Percentiles rank a stretch among this genome's conserved stretches.
These are phyloP conservation scores for Colletotrichum filicis DNA, from an alignment of 2,329 filamentous ascomycete genomes.

Conservation along the genomic window DNA sequence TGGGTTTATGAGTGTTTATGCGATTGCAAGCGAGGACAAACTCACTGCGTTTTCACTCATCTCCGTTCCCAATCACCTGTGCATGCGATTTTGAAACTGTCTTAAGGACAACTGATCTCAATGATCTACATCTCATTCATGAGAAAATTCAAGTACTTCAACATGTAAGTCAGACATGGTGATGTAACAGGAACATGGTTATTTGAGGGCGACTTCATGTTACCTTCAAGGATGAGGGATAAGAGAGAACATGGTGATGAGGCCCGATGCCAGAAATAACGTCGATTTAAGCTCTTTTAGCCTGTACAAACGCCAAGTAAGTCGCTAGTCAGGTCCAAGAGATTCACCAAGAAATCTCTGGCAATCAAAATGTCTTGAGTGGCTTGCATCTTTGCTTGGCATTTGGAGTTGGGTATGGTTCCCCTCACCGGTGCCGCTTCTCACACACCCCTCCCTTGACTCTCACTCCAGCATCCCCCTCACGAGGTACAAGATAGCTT, in stretches of 20 bases:
- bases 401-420: not conserved
- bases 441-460: not conserved
- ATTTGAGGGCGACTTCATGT: too few species aligned
- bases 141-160: too few species aligned
- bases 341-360: not conserved
- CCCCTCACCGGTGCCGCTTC: not conserved
- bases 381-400: not conserved
- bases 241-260: not conserved
- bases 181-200: too few species aligned
- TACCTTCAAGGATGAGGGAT: not conserved
- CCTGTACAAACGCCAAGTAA: not conserved
- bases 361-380: not conserved
- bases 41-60: too few species aligned
- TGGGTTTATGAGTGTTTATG: too few species aligned
- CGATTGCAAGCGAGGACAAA: too few species aligned
- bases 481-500: not conserved
- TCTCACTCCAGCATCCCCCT: not conserved
- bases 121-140: too few species aligned
- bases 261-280: not conserved
- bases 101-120: too few species aligned
- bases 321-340: not conserved
- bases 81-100: too few species aligned
- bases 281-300: not conserved
- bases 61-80: too few species aligned
- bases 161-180: too few species aligned